A percentile compares a stretch with the other conserved stretches of the same genome.
Evolutionary conservation across 768 basidiomycete species (phyloP).

Genomic region (Podaxis carcinomalis): DNA sequence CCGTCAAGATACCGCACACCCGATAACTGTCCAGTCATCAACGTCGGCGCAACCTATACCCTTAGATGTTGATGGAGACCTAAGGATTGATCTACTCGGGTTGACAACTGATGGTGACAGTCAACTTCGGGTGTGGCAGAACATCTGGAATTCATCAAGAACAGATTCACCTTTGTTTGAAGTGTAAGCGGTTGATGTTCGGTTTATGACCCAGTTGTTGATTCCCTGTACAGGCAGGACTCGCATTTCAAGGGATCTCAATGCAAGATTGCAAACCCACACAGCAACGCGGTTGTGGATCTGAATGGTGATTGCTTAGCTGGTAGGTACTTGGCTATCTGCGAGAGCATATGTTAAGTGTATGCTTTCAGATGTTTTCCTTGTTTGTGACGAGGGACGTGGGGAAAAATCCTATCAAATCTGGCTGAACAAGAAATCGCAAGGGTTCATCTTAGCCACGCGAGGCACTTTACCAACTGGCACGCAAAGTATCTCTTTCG

Average conservation of each 20-base stretch:
- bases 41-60: constrained; percentile 77
- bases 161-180: constrained; percentile 53
- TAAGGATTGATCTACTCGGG: constrained; percentile 87
- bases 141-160: constrained; percentile 66
- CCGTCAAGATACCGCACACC: constrained; percentile 32
- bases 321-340: constrained; percentile 38
- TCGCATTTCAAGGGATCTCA: constrained; percentile 58
- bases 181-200: constrained; percentile 44
- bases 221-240: constrained; percentile 37
- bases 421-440: constrained; percentile 83
- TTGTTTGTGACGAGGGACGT: constrained; percentile 71
- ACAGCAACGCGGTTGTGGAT: constrained; percentile 93
- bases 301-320: constrained; percentile 95
- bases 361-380: constrained; percentile 66
- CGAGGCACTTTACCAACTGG: constrained; percentile 70
- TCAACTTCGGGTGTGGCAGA: constrained; percentile 70
- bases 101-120: constrained; percentile 37
- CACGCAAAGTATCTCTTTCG: constrained; percentile 78
- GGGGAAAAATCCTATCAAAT: constrained; percentile 76
- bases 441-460: constrained; percentile 69
- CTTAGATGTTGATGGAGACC: constrained; percentile 82
- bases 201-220: neutral
- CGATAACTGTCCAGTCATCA: constrained; percentile 58
- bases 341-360: neutral
- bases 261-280: constrained; percentile 82